A percentile compares a stretch with the other conserved stretches of the same genome.
Evolutionary conservation across 2,329 filamentous ascomycete species (phyloP).

Genomic region (Rhynchosporium graminicola): DNA sequence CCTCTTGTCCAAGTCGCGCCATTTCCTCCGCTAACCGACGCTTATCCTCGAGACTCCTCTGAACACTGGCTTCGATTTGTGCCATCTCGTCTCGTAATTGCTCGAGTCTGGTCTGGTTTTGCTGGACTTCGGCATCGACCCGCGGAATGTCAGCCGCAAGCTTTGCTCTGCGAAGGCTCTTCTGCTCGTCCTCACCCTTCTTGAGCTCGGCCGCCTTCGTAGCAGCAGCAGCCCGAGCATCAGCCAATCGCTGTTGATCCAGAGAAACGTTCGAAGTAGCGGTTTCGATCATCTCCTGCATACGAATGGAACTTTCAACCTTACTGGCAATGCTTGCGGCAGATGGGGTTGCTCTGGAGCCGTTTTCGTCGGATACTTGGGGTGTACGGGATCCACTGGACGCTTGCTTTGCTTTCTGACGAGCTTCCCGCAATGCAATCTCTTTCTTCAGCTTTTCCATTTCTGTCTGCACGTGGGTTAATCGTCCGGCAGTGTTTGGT

Average conservation of each 20-base stretch:
- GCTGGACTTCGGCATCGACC: slow-evolving; percentile 40
- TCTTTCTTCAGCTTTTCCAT: slow-evolving; percentile 59
- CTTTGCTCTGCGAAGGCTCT: slow-evolving; percentile 38
- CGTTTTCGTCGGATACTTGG: slow-evolving; percentile 23
- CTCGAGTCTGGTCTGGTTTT: slow-evolving; percentile 36
- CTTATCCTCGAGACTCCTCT: slow-evolving; percentile 40
- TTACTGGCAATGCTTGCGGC: slow-evolving; percentile 28
- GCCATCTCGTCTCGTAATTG: slow-evolving; percentile 38
- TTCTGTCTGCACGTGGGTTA: slow-evolving; percentile 55
- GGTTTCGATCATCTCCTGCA: slow-evolving; percentile 33
- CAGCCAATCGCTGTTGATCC: slow-evolving; percentile 35
- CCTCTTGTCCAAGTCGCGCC: slow-evolving; percentile 39
- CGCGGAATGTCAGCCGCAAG: slow-evolving; percentile 38
- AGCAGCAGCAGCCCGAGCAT: slow-evolving; percentile 33
- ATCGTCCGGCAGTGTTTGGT: slow-evolving; percentile 41
- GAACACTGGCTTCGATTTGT: slow-evolving; percentile 37
- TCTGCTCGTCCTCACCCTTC: slow-evolving; percentile 34
- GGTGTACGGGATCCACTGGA: slow-evolving; percentile 38
- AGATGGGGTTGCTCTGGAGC: slow-evolving; percentile 2
- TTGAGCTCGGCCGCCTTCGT: slow-evolving; percentile 33
- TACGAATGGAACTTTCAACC: slow-evolving; percentile 33
- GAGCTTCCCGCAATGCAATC: slow-evolving; percentile 40
- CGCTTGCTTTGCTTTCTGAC: slow-evolving; percentile 33
- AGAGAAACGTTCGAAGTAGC: slow-evolving; percentile 27
- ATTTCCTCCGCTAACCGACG: slow-evolving; percentile 40